Conservation (phyloP, 1,139 yeast genomes). For the Geotrichum cucujoidarum region DNA sequence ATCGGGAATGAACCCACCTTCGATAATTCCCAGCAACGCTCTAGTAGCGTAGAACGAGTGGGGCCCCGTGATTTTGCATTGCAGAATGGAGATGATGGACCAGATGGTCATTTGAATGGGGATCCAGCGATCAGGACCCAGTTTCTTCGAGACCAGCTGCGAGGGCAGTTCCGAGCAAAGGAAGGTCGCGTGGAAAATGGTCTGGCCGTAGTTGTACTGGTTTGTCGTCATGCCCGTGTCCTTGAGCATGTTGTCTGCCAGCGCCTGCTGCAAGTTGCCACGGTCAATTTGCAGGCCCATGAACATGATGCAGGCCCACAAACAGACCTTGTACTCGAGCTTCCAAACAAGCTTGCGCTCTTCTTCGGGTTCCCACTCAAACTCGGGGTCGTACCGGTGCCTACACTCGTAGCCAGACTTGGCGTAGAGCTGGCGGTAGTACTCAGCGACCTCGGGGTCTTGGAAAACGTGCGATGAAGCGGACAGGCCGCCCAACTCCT, state of each 20-base stretch:
- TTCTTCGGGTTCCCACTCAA: conserved; percentile 45
- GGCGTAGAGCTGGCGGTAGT: conserved; percentile 42
- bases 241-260: conserved; percentile 44
- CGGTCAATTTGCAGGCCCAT: conserved; percentile 50
- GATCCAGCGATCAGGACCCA: conserved; percentile 52
- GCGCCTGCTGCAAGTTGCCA: conserved; percentile 47
- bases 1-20: conserved; percentile 54
- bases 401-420: conserved; percentile 43
- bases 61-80: conserved; percentile 38
- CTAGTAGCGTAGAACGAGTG: conserved; percentile 42
- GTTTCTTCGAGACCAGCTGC: conserved; percentile 45
- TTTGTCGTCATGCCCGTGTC: conserved; percentile 45
- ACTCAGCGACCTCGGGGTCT: conserved; percentile 36
- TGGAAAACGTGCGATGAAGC: conserved; percentile 15
- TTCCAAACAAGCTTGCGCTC: conserved; percentile 41
- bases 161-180: conserved; percentile 49
- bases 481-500: not conserved
- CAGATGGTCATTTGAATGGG: conserved; percentile 48
- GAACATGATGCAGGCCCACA: conserved; percentile 42
- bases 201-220: conserved; percentile 47
- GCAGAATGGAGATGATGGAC: conserved; percentile 47
- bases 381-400: conserved; percentile 43
- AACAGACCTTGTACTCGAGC: conserved; percentile 40
- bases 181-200: conserved; percentile 43
- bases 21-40: conserved; percentile 44